These are phyloP conservation scores for Neoarthrinium moseri DNA, from an alignment of 2,329 filamentous ascomycete species.

Conservation along the genomic window DNA sequence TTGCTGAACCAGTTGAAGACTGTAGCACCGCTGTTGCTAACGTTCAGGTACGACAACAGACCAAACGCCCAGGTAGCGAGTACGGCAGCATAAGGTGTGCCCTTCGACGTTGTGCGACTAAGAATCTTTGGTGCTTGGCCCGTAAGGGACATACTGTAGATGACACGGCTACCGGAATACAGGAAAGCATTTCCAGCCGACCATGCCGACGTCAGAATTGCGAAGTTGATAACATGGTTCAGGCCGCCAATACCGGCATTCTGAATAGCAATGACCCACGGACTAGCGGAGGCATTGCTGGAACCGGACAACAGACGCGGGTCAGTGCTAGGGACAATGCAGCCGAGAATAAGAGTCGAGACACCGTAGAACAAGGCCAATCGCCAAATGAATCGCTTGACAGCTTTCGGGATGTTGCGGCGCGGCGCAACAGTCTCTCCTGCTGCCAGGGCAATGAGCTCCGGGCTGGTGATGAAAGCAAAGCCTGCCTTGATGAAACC, in stretches of 20 bases:
- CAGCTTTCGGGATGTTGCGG: slow-evolving; percentile 65
- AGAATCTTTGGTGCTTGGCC: slow-evolving; percentile 66
- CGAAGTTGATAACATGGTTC: slow-evolving; percentile 67
- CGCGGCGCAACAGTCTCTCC: slow-evolving; percentile 65
- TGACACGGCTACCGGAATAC: slow-evolving; percentile 67
- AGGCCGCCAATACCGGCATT: slow-evolving; percentile 61
- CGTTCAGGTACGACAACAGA: slow-evolving; percentile 68
- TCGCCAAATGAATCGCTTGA: slow-evolving; percentile 60
- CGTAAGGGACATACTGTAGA: slow-evolving; percentile 66
- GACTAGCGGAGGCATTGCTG: slow-evolving; percentile 60
- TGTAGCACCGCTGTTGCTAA: slow-evolving; percentile 57
- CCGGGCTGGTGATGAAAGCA: slow-evolving; percentile 61
- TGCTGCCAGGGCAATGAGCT: slow-evolving; percentile 62
- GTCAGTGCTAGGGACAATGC: slow-evolving; percentile 66
- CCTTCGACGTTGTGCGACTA: slow-evolving; percentile 56
- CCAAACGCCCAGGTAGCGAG: slow-evolving; percentile 58
- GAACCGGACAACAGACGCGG: slow-evolving; percentile 54
- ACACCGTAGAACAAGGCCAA: slow-evolving; percentile 64
- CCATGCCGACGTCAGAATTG: slow-evolving; percentile 65
- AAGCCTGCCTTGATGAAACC: slow-evolving; percentile 59
- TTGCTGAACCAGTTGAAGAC: slow-evolving; percentile 74
- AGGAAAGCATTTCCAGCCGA: slow-evolving; percentile 61
- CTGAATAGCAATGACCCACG: slow-evolving; percentile 67
- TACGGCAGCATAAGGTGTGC: slow-evolving; percentile 58
- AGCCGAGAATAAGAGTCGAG: slow-evolving; percentile 59